phyloP scores from a whole-genome alignment of 306 rosid genomes.

The Medicago truncatula region DNA sequence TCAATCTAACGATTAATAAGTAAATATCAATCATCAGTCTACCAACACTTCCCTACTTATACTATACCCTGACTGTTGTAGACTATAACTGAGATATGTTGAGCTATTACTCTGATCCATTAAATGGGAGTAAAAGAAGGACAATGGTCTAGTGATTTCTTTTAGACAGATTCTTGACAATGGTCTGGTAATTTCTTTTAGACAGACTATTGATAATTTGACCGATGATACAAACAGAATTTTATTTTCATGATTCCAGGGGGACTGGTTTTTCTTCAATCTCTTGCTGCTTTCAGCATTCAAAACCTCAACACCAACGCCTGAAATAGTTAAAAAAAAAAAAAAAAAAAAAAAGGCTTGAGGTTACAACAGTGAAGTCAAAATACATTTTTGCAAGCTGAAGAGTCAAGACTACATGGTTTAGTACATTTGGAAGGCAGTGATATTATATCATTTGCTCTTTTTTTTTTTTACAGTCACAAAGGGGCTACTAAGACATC shows the following conservation, averaged over 20 bases:
- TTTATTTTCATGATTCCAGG: not conserved
- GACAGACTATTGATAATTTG: too few species aligned
- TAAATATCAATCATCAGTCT: too few species aligned
- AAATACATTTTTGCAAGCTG: conserved; percentile 4
- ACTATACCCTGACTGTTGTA: too few species aligned
- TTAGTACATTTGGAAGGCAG: conserved; percentile 4
- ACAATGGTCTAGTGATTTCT: not conserved
- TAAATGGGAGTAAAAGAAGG: not conserved
- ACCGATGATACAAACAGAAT: not conserved
- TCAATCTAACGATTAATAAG: too few species aligned
- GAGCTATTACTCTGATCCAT: not conserved
- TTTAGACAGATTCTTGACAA: not conserved
- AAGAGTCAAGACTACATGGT: not conserved
- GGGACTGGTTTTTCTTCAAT: not conserved
- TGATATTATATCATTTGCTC: conserved; percentile 1
- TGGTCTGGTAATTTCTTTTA: too few species aligned
- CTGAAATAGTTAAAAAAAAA: conserved; percentile 47
- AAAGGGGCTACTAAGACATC: not conserved
- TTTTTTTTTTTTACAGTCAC: not conserved
- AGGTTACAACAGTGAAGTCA: conserved; percentile 13
- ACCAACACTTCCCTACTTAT: too few species aligned
- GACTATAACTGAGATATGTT: too few species aligned
- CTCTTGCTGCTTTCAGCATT: conserved; percentile 36
- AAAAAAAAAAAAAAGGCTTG: not conserved
- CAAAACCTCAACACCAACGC: conserved; percentile 51